Percentiles rank a stretch among this genome's conserved stretches.
Evolutionary conservation across 2,329 filamentous ascomycete species (phyloP).

Genomic region (Penicillium oxalicum): DNA sequence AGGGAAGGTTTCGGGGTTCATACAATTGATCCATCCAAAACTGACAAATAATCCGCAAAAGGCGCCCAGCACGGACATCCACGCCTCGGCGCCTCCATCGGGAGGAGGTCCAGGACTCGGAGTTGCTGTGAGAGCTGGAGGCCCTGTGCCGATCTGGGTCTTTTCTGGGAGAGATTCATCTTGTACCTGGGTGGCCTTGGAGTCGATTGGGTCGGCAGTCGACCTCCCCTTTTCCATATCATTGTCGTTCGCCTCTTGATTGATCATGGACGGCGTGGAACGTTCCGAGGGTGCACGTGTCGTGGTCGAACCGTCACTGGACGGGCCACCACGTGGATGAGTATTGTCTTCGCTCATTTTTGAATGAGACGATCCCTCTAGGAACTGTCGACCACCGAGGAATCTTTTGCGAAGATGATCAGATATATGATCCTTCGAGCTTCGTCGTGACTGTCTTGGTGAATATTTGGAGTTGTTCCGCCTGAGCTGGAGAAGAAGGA

Average conservation of each 20-base stretch:
- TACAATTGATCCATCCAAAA: constrained; percentile 49
- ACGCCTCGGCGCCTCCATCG: constrained; percentile 30
- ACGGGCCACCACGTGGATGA: no score
- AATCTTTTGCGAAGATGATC: no score
- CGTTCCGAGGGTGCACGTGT: neutral
- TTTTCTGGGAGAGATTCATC: constrained; percentile 5
- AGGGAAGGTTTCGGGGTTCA: constrained; percentile 4
- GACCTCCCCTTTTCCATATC: constrained; percentile 12
- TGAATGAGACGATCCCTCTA: no score
- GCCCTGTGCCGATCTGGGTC: neutral
- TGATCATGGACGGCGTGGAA: constrained; percentile 5
- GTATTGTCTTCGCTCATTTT: no score
- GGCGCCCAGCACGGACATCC: constrained; percentile 45
- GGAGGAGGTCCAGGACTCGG: constrained; percentile 17
- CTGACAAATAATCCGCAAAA: constrained; percentile 45
- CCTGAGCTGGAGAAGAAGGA: no score
- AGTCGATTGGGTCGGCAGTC: neutral
- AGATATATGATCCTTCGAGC: no score
- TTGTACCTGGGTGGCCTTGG: neutral
- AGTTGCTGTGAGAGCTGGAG: constrained; percentile 4
- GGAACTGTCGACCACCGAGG: no score
- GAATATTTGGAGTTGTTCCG: no score
- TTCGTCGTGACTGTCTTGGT: no score
- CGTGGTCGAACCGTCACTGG: no score
- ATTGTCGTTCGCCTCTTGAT: neutral